These are phyloP conservation scores for Hypericum androsaemum DNA, from an alignment of 345 rosid genomes.

Conservation along the genomic window DNA sequence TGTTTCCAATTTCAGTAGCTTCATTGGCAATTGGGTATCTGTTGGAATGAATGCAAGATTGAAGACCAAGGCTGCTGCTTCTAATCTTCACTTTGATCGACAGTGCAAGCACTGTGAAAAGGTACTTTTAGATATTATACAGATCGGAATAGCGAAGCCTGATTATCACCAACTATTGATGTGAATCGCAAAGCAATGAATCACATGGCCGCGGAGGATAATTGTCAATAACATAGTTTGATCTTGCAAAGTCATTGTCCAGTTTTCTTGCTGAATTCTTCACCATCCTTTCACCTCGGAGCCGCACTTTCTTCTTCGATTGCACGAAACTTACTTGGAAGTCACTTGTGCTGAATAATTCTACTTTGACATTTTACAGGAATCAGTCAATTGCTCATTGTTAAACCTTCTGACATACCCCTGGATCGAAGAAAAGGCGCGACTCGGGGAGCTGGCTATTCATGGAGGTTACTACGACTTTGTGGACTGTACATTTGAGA, in stretches of 20 bases:
- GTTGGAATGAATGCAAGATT: conserved; percentile 71
- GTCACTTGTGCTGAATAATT: neutral
- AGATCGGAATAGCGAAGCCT: neutral
- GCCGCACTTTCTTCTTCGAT: too few species aligned
- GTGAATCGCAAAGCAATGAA: too few species aligned
- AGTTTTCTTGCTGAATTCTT: too few species aligned
- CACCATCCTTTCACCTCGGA: too few species aligned
- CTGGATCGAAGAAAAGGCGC: conserved; percentile 85
- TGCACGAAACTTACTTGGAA: too few species aligned
- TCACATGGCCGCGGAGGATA: too few species aligned
- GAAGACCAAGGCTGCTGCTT: conserved; percentile 53
- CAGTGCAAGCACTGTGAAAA: conserved; percentile 94
- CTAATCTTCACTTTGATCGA: conserved; percentile 59
- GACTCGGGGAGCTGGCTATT: conserved; percentile 43
- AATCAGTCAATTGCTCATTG: conserved; percentile 65
- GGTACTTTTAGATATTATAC: conserved; percentile 29
- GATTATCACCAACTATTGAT: neutral
- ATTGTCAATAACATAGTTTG: too few species aligned
- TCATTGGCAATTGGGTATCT: conserved; percentile 72
- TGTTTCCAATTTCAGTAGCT: conserved; percentile 39
- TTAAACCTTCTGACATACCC: conserved; percentile 72
- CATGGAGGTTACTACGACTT: conserved; percentile 94
- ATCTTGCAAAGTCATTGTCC: too few species aligned
- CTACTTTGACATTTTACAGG: conserved; percentile 28
- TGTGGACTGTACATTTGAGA: conserved; percentile 75